Percentiles rank a stretch among this genome's conserved stretches.
Conservation (phyloP, 345 rosid genomes). For the Erysimum cheiranthoides region DNA sequence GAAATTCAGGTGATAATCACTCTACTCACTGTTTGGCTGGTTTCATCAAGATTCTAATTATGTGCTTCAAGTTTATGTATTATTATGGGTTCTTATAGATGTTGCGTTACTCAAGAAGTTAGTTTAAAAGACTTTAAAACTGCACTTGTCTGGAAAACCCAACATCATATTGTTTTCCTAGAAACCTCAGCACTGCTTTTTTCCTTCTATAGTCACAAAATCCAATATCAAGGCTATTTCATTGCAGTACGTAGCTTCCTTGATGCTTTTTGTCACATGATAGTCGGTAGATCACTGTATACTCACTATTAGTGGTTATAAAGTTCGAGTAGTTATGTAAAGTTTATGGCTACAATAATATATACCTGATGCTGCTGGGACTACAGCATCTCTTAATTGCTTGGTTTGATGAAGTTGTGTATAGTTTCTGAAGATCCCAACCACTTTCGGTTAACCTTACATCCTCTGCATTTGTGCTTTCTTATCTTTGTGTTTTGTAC, state of each 20-base stretch:
- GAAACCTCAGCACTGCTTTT: not conserved
- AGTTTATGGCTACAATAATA: not conserved
- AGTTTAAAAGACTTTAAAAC: conserved; percentile 1
- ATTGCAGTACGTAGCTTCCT: conserved; percentile 2
- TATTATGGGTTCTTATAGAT: conserved; percentile 8
- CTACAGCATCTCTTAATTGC: not conserved
- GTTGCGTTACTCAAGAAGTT: conserved; percentile 10
- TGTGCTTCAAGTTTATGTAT: not conserved
- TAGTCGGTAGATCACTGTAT: not conserved
- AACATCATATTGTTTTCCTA: not conserved
- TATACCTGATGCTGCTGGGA: not conserved
- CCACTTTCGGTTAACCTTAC: conserved; percentile 5
- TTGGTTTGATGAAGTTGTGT: conserved; percentile 19
- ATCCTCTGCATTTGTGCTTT: conserved; percentile 16
- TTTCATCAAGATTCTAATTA: not conserved
- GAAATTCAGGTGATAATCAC: conserved; percentile 74
- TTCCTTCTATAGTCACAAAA: conserved; percentile 11
- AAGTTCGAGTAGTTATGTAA: conserved; percentile 1
- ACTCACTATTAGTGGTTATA: not conserved
- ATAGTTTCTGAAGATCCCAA: not conserved
- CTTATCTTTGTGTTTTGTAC: conserved; percentile 5
- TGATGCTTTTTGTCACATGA: not conserved
- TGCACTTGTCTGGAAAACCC: conserved; percentile 12
- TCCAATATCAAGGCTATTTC: not conserved
- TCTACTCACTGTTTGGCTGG: conserved; percentile 18